Evolutionary conservation across 176 grass and related monocot genomes (phyloP).

Genomic region (Oryza officinalis): DNA sequence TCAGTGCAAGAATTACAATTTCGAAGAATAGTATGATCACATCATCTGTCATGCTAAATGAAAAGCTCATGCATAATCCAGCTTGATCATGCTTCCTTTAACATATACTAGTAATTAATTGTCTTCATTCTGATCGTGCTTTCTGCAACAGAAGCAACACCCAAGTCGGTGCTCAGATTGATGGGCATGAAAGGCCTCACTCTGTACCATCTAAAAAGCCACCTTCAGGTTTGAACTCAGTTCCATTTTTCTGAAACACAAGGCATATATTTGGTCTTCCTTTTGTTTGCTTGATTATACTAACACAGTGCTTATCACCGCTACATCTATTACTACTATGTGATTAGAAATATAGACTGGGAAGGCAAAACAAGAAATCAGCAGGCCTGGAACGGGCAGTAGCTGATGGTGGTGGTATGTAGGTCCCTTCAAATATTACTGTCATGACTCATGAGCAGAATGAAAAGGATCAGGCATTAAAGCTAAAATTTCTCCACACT

Average conservation of each 20-base stretch:
- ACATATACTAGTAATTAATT: not conserved
- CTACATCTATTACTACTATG: not conserved
- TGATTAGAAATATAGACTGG: slow-evolving; percentile 81
- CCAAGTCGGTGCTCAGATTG: slow-evolving; percentile 81
- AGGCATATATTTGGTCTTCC: not conserved
- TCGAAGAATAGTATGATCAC: not conserved
- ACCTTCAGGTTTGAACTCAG: slow-evolving; percentile 72
- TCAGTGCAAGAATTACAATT: not conserved
- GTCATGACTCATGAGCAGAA: not conserved
- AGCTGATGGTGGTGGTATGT: slow-evolving; percentile 34
- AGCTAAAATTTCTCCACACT: not conserved
- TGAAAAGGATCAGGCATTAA: not conserved
- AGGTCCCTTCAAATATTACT: not conserved
- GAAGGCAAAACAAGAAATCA: slow-evolving; percentile 50
- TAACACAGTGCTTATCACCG: not conserved
- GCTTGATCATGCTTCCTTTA: not conserved
- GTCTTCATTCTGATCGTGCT: slow-evolving; percentile 1
- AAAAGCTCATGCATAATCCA: not conserved
- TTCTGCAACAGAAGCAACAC: slow-evolving; percentile 68
- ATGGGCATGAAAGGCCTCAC: slow-evolving; percentile 89
- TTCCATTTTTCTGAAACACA: not conserved
- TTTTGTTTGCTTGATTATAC: not conserved
- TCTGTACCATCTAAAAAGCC: slow-evolving; percentile 89
- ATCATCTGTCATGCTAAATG: not conserved
- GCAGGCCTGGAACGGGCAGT: slow-evolving; percentile 33